Base-by-base conservation (phyloP, 805 yeast species). In the Candida gorgasii region DNA sequence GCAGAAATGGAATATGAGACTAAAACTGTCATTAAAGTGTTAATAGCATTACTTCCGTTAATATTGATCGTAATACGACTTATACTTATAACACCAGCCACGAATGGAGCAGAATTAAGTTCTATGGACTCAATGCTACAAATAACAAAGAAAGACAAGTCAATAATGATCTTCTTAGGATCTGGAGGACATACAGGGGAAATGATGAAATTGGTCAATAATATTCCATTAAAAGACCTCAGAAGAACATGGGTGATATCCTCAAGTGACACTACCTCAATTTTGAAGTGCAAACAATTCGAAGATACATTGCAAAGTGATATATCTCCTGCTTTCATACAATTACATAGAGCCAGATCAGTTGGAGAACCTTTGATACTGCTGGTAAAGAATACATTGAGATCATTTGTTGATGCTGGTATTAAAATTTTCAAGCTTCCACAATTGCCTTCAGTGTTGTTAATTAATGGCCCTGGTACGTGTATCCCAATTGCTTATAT, bases 151-250 rank as follows among this genome's bases (percentile, higher is more conserved):
- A 31, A 9, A 12, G 30, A 8, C 23, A 40, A 22, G 62, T 42
- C 55, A 3, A 45, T 79, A 17, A 73, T 86, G 76, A 67, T 86
- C 0, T 72, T 89, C n/a, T 64, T 92, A 8, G 98, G 98, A 0
- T 89, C 97, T 0, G 99, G 99, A 0, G 98, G 97, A 2, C 98
- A 89, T 55, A 89, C 97, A 0, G 97, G 97, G 1, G 97, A 92
- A 61, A 88, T 92, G 95, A 60, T 90, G n/a, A 68, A 90, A 18
- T 68, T 92, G 13, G 58, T 88, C 8, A 46, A 57, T 4, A 69
- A 69, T 28, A 63, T 76, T 35, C 55, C 67, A 16, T 42, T 62
- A n/a, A 22, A 40, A 2, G 36, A 35, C 11, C 50, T 67, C 19
- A 40, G 56, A 5, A 49, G 72, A 40, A 65, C 66, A 4, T 70